Conservation (phyloP, 2,329 filamentous ascomycete species). For the Davidsoniella virescens region DNA sequence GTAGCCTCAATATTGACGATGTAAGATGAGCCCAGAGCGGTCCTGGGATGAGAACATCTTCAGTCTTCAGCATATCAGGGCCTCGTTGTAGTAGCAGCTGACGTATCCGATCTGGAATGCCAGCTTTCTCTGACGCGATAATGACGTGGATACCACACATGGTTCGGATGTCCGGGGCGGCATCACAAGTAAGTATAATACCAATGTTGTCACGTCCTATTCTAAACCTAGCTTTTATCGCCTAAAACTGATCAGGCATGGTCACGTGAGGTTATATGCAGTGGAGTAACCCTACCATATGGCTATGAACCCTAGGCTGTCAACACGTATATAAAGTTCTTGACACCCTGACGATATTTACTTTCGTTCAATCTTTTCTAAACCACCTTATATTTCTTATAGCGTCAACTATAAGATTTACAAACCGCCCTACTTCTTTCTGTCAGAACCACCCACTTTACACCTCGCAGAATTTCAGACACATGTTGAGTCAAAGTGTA, state of each 20-base stretch:
- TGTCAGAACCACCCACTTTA: no score
- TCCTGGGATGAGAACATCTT: background rate
- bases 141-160: slow-evolving; percentile 14
- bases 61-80: slow-evolving; percentile 2
- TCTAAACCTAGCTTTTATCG: no score
- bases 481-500: no score
- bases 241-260: no score
- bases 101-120: background rate
- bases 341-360: no score
- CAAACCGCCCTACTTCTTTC: no score
- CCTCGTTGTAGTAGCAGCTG: background rate
- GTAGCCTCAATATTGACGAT: slow-evolving; percentile 1
- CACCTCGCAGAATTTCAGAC: no score
- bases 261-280: background rate
- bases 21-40: background rate
- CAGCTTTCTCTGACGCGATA: background rate
- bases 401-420: no score
- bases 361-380: no score
- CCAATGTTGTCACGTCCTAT: no score
- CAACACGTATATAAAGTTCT: no score
- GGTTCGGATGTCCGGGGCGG: background rate
- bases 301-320: background rate
- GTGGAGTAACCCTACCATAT: background rate
- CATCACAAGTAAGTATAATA: background rate
- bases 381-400: no score